These are phyloP conservation scores for Xerophyta viscosa DNA, from an alignment of 106 monocot species.

Conservation along the genomic window DNA sequence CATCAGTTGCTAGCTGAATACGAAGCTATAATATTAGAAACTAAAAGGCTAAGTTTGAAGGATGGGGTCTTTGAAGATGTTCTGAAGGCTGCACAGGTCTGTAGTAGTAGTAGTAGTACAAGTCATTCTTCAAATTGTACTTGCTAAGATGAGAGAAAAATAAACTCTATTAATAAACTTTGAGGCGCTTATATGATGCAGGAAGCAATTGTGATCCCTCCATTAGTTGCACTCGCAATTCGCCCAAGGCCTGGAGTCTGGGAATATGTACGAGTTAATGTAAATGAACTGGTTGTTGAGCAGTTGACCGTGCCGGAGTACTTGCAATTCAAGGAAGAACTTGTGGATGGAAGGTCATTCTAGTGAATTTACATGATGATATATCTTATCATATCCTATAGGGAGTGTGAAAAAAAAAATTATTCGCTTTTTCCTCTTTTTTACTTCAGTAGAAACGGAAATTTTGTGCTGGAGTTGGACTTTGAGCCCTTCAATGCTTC, in stretches of 20 bases:
- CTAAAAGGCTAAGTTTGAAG: conserved; percentile 36
- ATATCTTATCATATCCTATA: background rate
- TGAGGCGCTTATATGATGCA: conserved; percentile 22
- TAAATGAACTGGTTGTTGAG: conserved; percentile 54
- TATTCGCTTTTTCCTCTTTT: background rate
- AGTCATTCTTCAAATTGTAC: background rate
- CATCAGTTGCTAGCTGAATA: conserved; percentile 75
- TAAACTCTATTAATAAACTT: too few species aligned
- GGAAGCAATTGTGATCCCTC: conserved; percentile 83
- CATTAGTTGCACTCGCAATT: conserved; percentile 76
- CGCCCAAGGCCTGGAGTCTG: conserved; percentile 88
- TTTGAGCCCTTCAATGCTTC: conserved; percentile 98
- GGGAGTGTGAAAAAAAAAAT: too few species aligned
- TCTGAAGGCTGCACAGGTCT: conserved; percentile 60
- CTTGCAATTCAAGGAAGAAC: conserved; percentile 86
- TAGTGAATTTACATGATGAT: background rate
- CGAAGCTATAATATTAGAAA: conserved; percentile 35
- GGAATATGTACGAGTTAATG: conserved; percentile 70
- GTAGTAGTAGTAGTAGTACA: too few species aligned
- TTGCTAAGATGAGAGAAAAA: too few species aligned
- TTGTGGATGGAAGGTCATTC: conserved; percentile 54
- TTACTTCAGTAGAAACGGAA: conserved; percentile 18
- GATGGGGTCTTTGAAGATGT: conserved; percentile 55
- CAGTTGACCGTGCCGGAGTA: conserved; percentile 62
- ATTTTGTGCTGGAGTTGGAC: conserved; percentile 52